Evolutionary conservation across 2,329 filamentous ascomycete genomes (phyloP), one percentile per base, ranked within the genome.

Genomic region (Epichloe gansuensis): DNA sequence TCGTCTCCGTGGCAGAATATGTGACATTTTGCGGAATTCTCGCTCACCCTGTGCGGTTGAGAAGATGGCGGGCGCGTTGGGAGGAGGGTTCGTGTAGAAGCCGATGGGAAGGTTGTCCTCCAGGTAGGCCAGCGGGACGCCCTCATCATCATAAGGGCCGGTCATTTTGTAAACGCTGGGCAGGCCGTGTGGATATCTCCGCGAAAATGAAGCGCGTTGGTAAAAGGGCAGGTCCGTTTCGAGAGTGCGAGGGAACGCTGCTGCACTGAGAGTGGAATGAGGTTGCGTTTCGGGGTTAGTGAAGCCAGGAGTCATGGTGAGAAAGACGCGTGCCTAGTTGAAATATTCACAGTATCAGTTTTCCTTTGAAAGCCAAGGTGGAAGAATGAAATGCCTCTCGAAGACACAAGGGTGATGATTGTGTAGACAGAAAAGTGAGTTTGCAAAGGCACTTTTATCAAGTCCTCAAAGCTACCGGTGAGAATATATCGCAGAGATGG

Each of bases 21-120:
- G 63, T 13, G 53, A 48, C 55, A 69, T 57, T 3, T 34, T 44
- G 6, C 66, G 66, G 39, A 71, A 69, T 0, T 56, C 48, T 0
- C 55, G 58, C 15, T 57, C 48, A 35, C 68, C 67, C 21, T 62
- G 53, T 1, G 48, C 43, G 11, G 71, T 74, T 3, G 72, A 75
- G 59, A 75, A 72, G 37, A 68, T 57, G 9, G 69, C 72, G 9
- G 45, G 58, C 5, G 66, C 63, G 4, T 62, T 54, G 1, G 50
- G 13, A 0, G 63, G 65, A 5, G 68, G 62, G 7, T 62, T 62
- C 7, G 56, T 67, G 58, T 72, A 74, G 57, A 71, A 72, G 6
- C 63, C 63, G 6, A 63, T 52, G 2, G 65, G 62, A 12, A 72
- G 63, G 44, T 67, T 57, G 52, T 68, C 62, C 52, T 72, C 69